These are phyloP conservation scores for Aspergillus sp. DNA, from an alignment of 2,329 filamentous ascomycete species.

Conservation along the genomic window DNA sequence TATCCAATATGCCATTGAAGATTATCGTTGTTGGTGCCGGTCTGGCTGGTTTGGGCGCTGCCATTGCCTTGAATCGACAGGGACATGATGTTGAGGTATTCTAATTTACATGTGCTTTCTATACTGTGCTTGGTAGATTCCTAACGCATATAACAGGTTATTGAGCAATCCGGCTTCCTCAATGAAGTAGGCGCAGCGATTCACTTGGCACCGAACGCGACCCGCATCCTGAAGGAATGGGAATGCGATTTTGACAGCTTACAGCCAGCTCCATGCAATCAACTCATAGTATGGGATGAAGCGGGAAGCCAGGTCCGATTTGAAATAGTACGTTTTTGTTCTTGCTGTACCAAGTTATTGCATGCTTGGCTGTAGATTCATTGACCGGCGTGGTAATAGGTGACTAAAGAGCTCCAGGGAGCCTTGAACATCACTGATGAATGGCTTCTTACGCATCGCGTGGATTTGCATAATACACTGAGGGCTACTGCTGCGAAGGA, in stretches of 20 bases:
- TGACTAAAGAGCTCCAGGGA: slow-evolving; percentile 7
- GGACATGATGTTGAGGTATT: slow-evolving; percentile 21
- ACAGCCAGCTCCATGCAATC: slow-evolving; percentile 8
- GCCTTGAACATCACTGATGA: slow-evolving; percentile 7
- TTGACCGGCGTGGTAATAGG: not conserved
- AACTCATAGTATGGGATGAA: slow-evolving; percentile 8
- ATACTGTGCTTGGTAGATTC: too few relatives aligned
- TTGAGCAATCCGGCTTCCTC: slow-evolving; percentile 24
- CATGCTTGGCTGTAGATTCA: too few relatives aligned
- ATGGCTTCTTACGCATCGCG: slow-evolving; percentile 25
- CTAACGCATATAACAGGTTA: slow-evolving; percentile 5
- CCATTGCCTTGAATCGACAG: slow-evolving; percentile 15
- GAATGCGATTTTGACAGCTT: slow-evolving; percentile 18
- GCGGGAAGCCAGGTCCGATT: not conserved
- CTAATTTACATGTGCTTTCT: too few relatives aligned
- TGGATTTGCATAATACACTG: slow-evolving; percentile 34
- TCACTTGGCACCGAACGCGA: slow-evolving; percentile 26
- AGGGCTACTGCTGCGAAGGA: slow-evolving; percentile 19
- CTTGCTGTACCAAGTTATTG: not conserved
- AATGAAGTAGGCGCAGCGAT: slow-evolving; percentile 30
- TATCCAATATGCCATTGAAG: slow-evolving; percentile 4
- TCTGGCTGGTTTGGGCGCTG: slow-evolving; percentile 18
- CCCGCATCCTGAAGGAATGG: slow-evolving; percentile 20
- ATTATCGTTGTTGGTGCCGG: slow-evolving; percentile 10
- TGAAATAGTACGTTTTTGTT: slow-evolving; percentile 1